These are phyloP conservation scores for Hsuehochloa calcarea DNA, from an alignment of 176 grass and related monocot genomes.

Conservation along the genomic window DNA sequence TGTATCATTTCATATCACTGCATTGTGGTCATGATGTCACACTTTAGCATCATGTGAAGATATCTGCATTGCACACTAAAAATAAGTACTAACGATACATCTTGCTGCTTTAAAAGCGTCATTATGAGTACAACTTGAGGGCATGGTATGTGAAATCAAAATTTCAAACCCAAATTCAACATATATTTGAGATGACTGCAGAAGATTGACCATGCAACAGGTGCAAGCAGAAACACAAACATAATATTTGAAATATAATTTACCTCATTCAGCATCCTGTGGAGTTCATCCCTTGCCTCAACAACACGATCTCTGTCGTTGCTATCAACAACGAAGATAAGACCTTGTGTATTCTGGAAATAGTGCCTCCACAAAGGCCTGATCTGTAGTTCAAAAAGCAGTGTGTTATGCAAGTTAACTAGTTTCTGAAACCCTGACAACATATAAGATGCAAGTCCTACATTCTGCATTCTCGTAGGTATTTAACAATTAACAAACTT, in stretches of 20 bases:
- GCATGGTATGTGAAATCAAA: too few relatives aligned
- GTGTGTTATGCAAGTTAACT: not conserved
- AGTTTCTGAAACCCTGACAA: not conserved
- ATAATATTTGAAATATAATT: not conserved
- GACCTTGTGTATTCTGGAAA: constrained; percentile 75
- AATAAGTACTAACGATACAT: not conserved
- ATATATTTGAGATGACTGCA: too few relatives aligned
- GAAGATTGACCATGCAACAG: too few relatives aligned
- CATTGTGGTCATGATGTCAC: not conserved
- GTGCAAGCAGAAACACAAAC: too few relatives aligned
- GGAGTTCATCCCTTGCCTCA: constrained; percentile 76
- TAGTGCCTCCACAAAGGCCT: constrained; percentile 81
- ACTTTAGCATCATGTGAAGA: not conserved
- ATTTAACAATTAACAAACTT: not conserved
- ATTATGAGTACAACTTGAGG: not conserved
- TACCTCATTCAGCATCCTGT: constrained; percentile 77
- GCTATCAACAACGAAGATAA: constrained; percentile 78
- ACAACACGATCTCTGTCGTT: constrained; percentile 84
- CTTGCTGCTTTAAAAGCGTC: not conserved
- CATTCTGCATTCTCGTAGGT: not conserved
- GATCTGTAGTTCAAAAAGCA: constrained; percentile 47
- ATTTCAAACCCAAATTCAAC: too few relatives aligned
- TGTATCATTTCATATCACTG: not conserved
- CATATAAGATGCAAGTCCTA: not conserved
- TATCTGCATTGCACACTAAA: not conserved